Conservation (phyloP, 2,329 filamentous ascomycete species). For the Xylariaceae sp. region DNA sequence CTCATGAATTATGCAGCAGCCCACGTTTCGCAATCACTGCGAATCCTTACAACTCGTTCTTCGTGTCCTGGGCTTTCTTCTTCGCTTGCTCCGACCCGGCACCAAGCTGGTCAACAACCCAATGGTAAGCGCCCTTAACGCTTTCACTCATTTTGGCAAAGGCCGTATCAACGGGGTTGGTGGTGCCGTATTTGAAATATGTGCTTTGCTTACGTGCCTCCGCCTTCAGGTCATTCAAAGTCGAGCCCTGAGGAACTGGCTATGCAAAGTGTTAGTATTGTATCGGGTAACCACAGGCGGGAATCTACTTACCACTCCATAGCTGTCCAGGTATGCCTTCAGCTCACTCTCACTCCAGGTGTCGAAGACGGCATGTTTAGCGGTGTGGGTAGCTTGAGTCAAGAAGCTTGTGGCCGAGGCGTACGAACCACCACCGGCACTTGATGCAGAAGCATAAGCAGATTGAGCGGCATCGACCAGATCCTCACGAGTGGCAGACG, state of each 20-base stretch:
- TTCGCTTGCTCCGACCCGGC: constrained; percentile 48
- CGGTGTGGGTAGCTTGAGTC: constrained; percentile 60
- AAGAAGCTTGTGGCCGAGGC: constrained; percentile 72
- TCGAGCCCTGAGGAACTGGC: constrained; percentile 64
- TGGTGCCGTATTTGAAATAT: constrained; percentile 75
- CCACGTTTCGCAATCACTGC: too few species aligned
- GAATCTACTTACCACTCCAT: constrained; percentile 56
- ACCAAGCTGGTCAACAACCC: constrained; percentile 49
- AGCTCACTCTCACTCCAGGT: constrained; percentile 72
- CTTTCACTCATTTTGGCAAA: constrained; percentile 60
- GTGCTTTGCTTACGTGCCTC: constrained; percentile 70
- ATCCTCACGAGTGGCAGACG: constrained; percentile 68
- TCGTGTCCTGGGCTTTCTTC: constrained; percentile 44
- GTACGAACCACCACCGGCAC: constrained; percentile 54
- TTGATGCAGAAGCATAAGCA: constrained; percentile 58
- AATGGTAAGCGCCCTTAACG: constrained; percentile 48
- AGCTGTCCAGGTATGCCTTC: constrained; percentile 77
- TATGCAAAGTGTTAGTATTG: constrained; percentile 22
- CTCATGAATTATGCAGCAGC: too few species aligned
- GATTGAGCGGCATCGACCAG: constrained; percentile 64
- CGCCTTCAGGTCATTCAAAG: constrained; percentile 66
- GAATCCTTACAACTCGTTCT: constrained; percentile 48
- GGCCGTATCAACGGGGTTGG: constrained; percentile 61
- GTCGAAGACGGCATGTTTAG: constrained; percentile 66
- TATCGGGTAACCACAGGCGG: constrained; percentile 10